Base-by-base conservation (phyloP, 2,329 filamentous ascomycete species). In the Botrytis sinoallii region DNA sequence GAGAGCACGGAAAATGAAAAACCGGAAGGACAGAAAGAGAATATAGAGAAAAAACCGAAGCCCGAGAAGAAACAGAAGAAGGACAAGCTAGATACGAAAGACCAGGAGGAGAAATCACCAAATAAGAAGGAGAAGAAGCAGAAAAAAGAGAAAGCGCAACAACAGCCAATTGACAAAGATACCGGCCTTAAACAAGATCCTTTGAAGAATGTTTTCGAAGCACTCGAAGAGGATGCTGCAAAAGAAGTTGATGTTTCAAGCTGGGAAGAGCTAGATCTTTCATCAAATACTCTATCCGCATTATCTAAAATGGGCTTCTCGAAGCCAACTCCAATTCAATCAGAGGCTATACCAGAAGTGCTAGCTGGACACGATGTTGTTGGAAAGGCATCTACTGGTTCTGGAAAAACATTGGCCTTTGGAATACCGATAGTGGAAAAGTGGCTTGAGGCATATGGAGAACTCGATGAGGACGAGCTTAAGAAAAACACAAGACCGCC, bases 321-420 rank as follows among this genome's bases (percentile, higher is more conserved):
- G 7, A 90, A 89, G 74, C 96, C 96, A 0, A 98, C 95, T 0
- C 83, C 88, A 0, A 97, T 99, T 74, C 96, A 99, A 81, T 84
- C 86, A 32, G 86, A 89, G 48, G 86, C 93, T 1, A 97, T 99
- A 78, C 95, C 96, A 0, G 88, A 93, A 71, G 93, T 98, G 64
- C 81, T 95, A 32, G 88, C 89, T 9, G 95, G 95, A 0, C 92
- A 93, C 81, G 95, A 99, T 82, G 92, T 98, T 25, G 92, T 99
- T 76, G 96, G 96, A 60, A 99, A 99, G 84, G 96, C 96, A 2
- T 92, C 95, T 18, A 99, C 96, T 0, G 96, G 96, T 77, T 98
- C 96, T 22, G 96, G 96, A 78, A 99, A 99, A 84, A 99, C 96
- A 0, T 85, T 99, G 63, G 95, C 96, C 0, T 99, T 97, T 82